Evolutionary conservation across 1,139 yeast genomes (phyloP).

Genomic region (Ogataea hybrid): DNA sequence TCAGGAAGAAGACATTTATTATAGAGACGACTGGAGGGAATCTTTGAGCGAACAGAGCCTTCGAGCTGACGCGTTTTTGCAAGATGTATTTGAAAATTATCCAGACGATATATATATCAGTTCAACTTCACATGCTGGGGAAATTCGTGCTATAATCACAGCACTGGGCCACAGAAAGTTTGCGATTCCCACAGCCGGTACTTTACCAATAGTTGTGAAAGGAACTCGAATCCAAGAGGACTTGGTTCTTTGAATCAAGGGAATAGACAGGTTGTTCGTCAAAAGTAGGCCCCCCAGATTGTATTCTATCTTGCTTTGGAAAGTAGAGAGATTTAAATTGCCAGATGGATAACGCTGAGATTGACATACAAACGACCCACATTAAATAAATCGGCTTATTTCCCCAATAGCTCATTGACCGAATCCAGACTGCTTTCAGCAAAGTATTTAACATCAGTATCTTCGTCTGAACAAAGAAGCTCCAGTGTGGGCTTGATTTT

Average conservation of each 20-base stretch:
- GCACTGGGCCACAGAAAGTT: slow-evolving; percentile 55
- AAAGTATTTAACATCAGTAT: slow-evolving; percentile 87
- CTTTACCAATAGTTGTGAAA: slow-evolving; percentile 59
- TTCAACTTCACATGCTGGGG: slow-evolving; percentile 63
- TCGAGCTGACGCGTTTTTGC: slow-evolving; percentile 49
- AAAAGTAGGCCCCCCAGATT: too few species aligned
- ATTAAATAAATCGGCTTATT: too few species aligned
- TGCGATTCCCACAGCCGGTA: slow-evolving; percentile 62
- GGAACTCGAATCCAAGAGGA: slow-evolving; percentile 24
- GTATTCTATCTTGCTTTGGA: too few species aligned
- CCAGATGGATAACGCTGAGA: too few species aligned
- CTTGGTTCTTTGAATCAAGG: not conserved
- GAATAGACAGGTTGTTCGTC: not conserved
- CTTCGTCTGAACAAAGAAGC: slow-evolving; percentile 66
- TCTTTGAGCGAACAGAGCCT: slow-evolving; percentile 46
- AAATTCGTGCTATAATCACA: slow-evolving; percentile 50
- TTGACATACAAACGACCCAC: too few species aligned
- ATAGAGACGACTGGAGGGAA: slow-evolving; percentile 44
- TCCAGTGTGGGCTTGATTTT: slow-evolving; percentile 66
- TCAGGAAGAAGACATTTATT: slow-evolving; percentile 47
- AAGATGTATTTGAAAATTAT: slow-evolving; percentile 44
- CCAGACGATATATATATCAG: slow-evolving; percentile 40
- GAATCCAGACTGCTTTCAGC: slow-evolving; percentile 53
- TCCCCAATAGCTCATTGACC: slow-evolving; percentile 16
- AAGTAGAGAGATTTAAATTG: too few species aligned